These are phyloP conservation scores for Phytopythium boreale DNA, from an alignment of 352 stramenopile species.

Conservation along the genomic window DNA sequence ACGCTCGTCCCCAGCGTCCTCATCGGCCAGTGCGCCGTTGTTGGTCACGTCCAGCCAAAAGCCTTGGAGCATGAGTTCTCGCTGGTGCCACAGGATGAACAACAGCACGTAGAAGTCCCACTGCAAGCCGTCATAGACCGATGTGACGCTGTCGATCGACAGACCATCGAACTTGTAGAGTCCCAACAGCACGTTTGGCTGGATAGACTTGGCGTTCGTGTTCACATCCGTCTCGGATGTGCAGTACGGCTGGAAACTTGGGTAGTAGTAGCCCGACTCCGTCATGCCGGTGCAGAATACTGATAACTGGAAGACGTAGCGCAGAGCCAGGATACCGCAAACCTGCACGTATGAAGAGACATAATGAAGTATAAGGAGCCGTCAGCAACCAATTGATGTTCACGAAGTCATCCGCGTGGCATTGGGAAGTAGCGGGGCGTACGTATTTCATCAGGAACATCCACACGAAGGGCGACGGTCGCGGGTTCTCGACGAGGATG, in stretches of 20 bases:
- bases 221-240: slow-evolving; percentile 25
- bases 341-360: slow-evolving; percentile 22
- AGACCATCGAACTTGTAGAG: slow-evolving; percentile 86
- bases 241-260: slow-evolving; percentile 79
- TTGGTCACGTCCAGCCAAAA: slow-evolving; percentile 54
- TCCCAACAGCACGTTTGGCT: slow-evolving; percentile 75
- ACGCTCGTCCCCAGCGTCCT: slow-evolving; percentile 28
- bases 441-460: slow-evolving; percentile 81
- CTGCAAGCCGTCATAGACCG: slow-evolving; percentile 67
- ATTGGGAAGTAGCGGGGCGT: slow-evolving; percentile 16
- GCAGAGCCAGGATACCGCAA: slow-evolving; percentile 48
- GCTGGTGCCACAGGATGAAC: slow-evolving; percentile 74
- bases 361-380: neutral
- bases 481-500: slow-evolving; percentile 71
- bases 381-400: neutral
- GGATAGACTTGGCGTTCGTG: slow-evolving; percentile 61
- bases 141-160: slow-evolving; percentile 44
- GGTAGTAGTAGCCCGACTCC: slow-evolving; percentile 55
- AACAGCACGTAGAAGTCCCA: slow-evolving; percentile 86
- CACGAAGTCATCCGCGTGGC: neutral
- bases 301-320: slow-evolving; percentile 82
- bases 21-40: slow-evolving; percentile 8
- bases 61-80: slow-evolving; percentile 73
- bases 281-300: slow-evolving; percentile 76
- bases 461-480: slow-evolving; percentile 59